Evolutionary conservation across 164 flowering plant genomes (phyloP).

Genomic region (Cinnamomum micranthum): DNA sequence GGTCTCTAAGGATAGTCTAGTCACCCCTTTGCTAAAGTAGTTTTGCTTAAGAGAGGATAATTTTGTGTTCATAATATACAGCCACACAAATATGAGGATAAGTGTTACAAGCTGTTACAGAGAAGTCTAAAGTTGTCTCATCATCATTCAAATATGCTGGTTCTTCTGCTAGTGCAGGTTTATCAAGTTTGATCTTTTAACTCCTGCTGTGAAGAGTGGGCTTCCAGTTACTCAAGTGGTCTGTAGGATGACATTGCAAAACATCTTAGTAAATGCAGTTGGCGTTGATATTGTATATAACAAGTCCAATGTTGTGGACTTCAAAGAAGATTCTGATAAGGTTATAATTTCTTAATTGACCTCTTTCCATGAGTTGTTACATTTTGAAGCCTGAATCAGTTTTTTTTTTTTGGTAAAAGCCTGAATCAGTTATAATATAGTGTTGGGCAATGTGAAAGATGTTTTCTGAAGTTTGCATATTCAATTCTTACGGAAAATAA

Average conservation of each 20-base stretch:
- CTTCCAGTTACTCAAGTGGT: constrained; percentile 31
- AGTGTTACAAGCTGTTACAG: no score
- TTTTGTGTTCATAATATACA: no score
- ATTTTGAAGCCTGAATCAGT: background rate
- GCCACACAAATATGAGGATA: no score
- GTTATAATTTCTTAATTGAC: constrained; percentile 4
- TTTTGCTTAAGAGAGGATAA: no score
- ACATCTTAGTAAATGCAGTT: constrained; percentile 29
- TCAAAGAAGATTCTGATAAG: constrained; percentile 28
- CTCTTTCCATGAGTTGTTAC: no score
- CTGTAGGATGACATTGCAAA: constrained; percentile 28
- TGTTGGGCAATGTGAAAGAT: no score
- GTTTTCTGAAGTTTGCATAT: no score
- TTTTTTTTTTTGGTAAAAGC: background rate
- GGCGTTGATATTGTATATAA: constrained; percentile 24
- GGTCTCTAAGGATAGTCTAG: no score
- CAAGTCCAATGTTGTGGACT: constrained; percentile 29
- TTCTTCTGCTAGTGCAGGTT: constrained; percentile 16
- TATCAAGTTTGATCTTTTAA: constrained; percentile 25
- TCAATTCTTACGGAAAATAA: no score
- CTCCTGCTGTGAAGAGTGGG: constrained; percentile 32
- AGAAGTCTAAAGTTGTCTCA: no score
- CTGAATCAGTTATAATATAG: background rate
- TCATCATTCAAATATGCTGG: no score
- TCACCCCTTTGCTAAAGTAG: no score